Conservation (phyloP, 2,329 filamentous ascomycete species). For the Botrytis deweyae region DNA sequence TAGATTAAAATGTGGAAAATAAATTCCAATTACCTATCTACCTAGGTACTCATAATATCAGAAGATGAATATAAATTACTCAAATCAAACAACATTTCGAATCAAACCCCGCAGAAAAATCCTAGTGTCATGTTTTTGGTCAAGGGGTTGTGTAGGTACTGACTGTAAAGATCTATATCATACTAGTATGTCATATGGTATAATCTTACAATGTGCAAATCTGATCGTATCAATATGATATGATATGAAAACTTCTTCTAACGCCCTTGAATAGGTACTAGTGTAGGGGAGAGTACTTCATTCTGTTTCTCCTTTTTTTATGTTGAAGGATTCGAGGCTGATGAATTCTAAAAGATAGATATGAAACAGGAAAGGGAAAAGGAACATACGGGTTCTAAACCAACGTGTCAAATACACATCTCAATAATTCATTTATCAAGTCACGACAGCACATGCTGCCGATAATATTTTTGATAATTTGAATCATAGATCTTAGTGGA, state of each 20-base stretch:
- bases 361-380: neutral
- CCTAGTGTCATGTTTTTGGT: too few species aligned
- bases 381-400: rapidly evolving
- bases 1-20: rapidly evolving
- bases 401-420: neutral
- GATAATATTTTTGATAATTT: neutral
- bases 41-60: too few species aligned
- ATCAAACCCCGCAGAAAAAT: too few species aligned
- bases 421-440: neutral
- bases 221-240: neutral
- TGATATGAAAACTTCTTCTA: neutral
- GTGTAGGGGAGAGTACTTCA: neutral
- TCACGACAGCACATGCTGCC: neutral
- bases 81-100: too few species aligned
- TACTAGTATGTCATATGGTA: neutral
- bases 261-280: neutral
- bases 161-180: neutral
- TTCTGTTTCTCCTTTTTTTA: neutral
- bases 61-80: too few species aligned
- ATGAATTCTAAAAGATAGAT: neutral
- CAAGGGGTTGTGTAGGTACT: neutral
- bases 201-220: neutral
- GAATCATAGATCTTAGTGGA: neutral
- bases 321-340: neutral
- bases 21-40: too few species aligned